Percentiles rank a stretch among this genome's conserved stretches.
Evolutionary conservation across 2,329 filamentous ascomycete genomes (phyloP).

Genomic region (Bipolaris zeicola): DNA sequence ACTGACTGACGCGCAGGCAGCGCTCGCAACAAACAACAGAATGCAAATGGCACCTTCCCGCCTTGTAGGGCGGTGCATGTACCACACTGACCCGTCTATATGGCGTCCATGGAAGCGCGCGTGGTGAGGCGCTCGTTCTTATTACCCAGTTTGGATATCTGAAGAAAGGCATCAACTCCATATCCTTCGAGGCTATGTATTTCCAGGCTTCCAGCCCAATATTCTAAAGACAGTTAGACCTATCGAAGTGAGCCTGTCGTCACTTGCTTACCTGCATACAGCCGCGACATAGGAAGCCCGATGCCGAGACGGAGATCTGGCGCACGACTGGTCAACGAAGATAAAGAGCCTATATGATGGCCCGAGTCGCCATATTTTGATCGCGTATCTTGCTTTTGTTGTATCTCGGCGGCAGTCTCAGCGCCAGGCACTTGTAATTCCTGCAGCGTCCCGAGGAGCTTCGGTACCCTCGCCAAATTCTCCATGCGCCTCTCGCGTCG

Average conservation of each 20-base stretch:
- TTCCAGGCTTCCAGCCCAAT: slow-evolving; percentile 93
- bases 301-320: slow-evolving; percentile 89
- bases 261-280: slow-evolving; percentile 68
- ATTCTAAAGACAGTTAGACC: slow-evolving; percentile 60
- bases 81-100: slow-evolving; percentile 36
- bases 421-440: slow-evolving; percentile 65
- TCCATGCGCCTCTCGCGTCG: slow-evolving; percentile 76
- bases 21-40: not conserved
- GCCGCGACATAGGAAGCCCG: slow-evolving; percentile 88
- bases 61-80: not conserved
- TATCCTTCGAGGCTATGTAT: slow-evolving; percentile 94
- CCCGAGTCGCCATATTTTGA: slow-evolving; percentile 32
- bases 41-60: not conserved
- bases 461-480: slow-evolving; percentile 85
- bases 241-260: not conserved
- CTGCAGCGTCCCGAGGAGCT: slow-evolving; percentile 91
- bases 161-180: slow-evolving; percentile 92
- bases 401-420: slow-evolving; percentile 15
- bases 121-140: slow-evolving; percentile 91
- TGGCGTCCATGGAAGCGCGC: slow-evolving; percentile 58
- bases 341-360: slow-evolving; percentile 67
- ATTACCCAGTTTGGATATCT: slow-evolving; percentile 95
- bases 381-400: slow-evolving; percentile 28
- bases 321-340: slow-evolving; percentile 78
- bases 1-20: not conserved